Evolutionary conservation across 306 rosid genomes (phyloP).

Genomic region (Prosopis cineraria): DNA sequence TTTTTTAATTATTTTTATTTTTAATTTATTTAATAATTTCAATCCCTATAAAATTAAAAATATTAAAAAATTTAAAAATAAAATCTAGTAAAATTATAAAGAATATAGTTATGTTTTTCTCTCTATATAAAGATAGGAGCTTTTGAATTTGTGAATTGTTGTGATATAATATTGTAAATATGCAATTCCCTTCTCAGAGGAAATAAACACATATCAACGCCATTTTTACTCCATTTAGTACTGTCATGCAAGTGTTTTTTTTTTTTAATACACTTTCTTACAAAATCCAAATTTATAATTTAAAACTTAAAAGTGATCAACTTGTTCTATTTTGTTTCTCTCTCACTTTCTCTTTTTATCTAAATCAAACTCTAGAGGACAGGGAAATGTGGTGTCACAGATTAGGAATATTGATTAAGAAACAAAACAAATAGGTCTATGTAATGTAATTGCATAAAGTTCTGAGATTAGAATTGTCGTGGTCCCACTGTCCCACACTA

Average conservation of each 20-base stretch:
- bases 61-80: not conserved
- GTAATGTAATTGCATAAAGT: not conserved
- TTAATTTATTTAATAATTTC: too few species aligned
- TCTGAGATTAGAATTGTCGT: not conserved
- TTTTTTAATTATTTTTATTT: too few species aligned
- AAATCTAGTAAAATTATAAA: too few species aligned
- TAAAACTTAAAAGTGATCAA: constrained; percentile 19
- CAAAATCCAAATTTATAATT: too few species aligned
- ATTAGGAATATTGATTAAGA: constrained; percentile 22
- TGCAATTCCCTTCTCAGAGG: too few species aligned
- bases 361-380: not conserved
- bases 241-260: not conserved
- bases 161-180: not conserved
- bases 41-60: too few species aligned
- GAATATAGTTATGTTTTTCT: too few species aligned
- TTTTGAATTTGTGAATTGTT: too few species aligned
- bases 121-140: too few species aligned
- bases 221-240: not conserved
- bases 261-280: not conserved
- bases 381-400: not conserved
- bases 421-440: not conserved
- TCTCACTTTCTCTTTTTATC: not conserved
- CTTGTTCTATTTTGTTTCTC: not conserved
- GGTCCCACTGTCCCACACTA: not conserved
- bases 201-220: not conserved